Evolutionary conservation across 805 yeast genomes (phyloP), one percentile per base, ranked within the genome.

Genomic region (Tetrapisispora fleetii): DNA sequence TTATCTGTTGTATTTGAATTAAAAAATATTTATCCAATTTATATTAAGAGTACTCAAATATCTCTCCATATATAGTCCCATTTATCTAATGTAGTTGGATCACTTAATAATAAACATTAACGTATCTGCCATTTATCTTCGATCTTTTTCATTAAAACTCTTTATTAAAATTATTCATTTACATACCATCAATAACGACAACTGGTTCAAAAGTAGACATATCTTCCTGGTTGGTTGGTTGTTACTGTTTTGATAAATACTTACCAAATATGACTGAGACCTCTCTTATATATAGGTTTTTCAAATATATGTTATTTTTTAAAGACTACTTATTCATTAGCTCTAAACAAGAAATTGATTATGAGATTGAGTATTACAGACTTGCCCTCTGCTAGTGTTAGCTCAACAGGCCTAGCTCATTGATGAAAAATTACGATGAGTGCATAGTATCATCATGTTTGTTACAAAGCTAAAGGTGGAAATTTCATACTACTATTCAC

Each of bases 111-210:
- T 24, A 24, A 24, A 24, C 8, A 24, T 24, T 4, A 8, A 24
- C 28, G 28, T 24, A 21, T 43, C 33, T 32, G n/a, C 3, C 28
- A 14, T 43, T 39, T 24, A 16, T 41, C 38, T 35, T 21, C 19
- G 19, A 38, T 21, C 24, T 13, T 4, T 16, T 2, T 14, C 21
- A 5, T 27, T 14, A 11, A n/a, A 42, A 27, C 7, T 19, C 16
- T 7, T 17, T 38, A 35, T 39, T 28, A 9, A 16, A 30, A 18
- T 24, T 24, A 43, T 13, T 11, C n/a, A 13, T 11, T 32, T 41
- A 77, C 81, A 68, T 79, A 78, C 95, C 96, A 81, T 89, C 96
- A 81, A 89, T 84, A 77, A 90, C 96, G 80, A 87, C 87, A 79
- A 85, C 95, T 78, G 95, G 91, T 81, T 89, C 95, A 75, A 83